Base-by-base conservation (phyloP, 2,329 filamentous ascomycete species). In the Periglandula ipomoeae region DNA sequence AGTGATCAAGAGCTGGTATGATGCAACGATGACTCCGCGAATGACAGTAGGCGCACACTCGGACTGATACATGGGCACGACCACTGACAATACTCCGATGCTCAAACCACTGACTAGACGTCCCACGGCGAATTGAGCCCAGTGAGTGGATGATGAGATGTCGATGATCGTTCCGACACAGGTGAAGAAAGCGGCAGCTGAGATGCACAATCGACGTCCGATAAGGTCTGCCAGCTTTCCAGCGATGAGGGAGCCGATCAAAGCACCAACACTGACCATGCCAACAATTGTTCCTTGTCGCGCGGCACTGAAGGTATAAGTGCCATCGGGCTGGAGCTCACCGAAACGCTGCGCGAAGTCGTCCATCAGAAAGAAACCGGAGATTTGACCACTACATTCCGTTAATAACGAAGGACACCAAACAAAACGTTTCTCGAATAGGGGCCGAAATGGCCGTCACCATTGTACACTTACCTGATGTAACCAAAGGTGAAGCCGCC, bases 1-100 rank as follows among this genome's bases (percentile, higher is more conserved):
- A 0, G 82, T 86, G 60, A 86, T 82, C 61, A 84, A 78, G 3
- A 86, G 73, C 68, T 86, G 83, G 63, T 85, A 86, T 46, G 73
- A 77, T 1, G 76, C 74, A 24, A 86, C 75, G 35, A 85, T 70
- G 6, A 80, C 71, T 57, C 81, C 81, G 56, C 83, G 77, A 45
- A 86, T 76, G 50, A 79, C 75, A 52, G 79, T 73, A 0, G 83
- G 83, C 3, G 78, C 77, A 49, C 75, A 81, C 63, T 87, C 83
- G 15, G 74, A 78, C 60, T 85, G 81, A 56, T 86, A 86, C 78
- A 87, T 81, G 43, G 80, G 80, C 1, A 82, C 79, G 23, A 79
- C 68, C 38, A 84, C 81, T 5, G 78, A 82, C 0, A 85, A 69
- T 19, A 76, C 72, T 24, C 83, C 83, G 42, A 87, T 79, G 19